Base-by-base conservation (phyloP, 345 rosid species). In the Rhodamnia rubescens region DNA sequence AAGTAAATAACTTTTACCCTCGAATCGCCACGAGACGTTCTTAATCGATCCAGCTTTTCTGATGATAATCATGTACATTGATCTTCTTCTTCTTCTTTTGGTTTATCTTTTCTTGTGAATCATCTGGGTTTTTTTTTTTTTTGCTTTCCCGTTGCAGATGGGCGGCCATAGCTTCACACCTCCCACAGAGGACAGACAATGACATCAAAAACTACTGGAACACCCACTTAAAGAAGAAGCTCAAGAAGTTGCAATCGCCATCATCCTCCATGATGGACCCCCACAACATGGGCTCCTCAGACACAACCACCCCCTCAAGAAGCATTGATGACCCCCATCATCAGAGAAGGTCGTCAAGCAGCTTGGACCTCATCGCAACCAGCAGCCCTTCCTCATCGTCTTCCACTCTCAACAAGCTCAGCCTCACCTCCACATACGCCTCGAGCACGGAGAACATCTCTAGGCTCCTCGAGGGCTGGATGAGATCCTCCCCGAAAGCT, bases 131-230 rank as follows among this genome's bases (percentile, higher is more conserved):
- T 61, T 61, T 84, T 47, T 21, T 9, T 61, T 61, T 61, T 84
- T 47, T 12, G 52, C 53, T 52, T 36, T 26, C 27, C 18, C 8
- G 7, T 14, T 47, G 47, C 55, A 96, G 99, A 92, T 97, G 99
- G 99, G 99, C 99, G 24, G 98, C 99, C 44, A 97, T 97, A 92
- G 99, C 99, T 87, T 95, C 99, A 83, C 96, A 95, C 85, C 97
- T 97, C 83, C 99, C 99, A 10, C 99, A 95, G 83, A 61, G 88
- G 50, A 87, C 88, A 47, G 99, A 97, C 58, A 97, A 97, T 83
- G 99, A 97, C 82, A 96, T 97, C 87, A 97, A 97, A 92, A 97
- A 97, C 89, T 97, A 97, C 85, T 97, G 99, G 99, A 97, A 97
- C 91, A 97, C 99, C n/a, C 99, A 97, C 90, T 87, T 97, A 90